Percentiles rank a stretch among this genome's conserved stretches.
Evolutionary conservation across 2,329 filamentous ascomycete genomes (phyloP).

Genomic region (Calonectria leucothoes): DNA sequence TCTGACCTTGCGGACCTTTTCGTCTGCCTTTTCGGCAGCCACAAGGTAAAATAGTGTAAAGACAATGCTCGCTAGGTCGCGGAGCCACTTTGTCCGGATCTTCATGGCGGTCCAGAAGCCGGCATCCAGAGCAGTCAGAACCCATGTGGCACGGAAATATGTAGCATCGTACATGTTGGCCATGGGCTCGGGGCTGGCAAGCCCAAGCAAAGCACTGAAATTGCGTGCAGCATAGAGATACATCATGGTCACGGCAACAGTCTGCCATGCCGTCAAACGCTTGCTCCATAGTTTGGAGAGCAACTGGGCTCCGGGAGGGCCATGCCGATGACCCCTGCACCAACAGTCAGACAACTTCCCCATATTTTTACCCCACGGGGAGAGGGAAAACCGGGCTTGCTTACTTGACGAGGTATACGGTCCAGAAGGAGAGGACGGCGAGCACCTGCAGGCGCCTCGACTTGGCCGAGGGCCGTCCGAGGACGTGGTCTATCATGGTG

Average conservation of each 20-base stretch:
- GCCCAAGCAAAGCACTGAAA: conserved; percentile 89
- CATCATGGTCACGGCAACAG: conserved; percentile 85
- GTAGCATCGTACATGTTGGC: conserved; percentile 92
- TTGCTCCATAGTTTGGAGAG: conserved; percentile 78
- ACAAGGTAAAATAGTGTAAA: conserved; percentile 94
- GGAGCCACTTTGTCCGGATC: conserved; percentile 80
- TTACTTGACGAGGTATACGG: conserved; percentile 82
- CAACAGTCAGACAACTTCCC: conserved; percentile 29
- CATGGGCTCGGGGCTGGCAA: conserved; percentile 93
- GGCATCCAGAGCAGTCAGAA: conserved; percentile 92
- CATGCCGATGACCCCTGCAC: conserved; percentile 83
- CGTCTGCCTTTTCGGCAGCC: conserved; percentile 92
- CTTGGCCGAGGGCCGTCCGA: conserved; percentile 90
- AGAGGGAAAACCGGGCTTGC: conserved; percentile 32
- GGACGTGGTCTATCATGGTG: conserved; percentile 83
- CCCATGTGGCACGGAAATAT: conserved; percentile 97
- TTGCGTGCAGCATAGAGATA: conserved; percentile 93
- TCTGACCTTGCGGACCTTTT: conserved; percentile 93
- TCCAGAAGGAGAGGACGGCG: conserved; percentile 92
- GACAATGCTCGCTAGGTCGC: conserved; percentile 83
- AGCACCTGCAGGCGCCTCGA: conserved; percentile 94
- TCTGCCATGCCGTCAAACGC: conserved; percentile 89
- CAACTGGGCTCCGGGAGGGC: conserved; percentile 79
- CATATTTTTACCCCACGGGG: conserved; percentile 3
- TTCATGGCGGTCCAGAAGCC: conserved; percentile 99